These are phyloP conservation scores for Lasiodiplodia gonubiensis DNA, from an alignment of 2,329 filamentous ascomycete species.

Conservation along the genomic window DNA sequence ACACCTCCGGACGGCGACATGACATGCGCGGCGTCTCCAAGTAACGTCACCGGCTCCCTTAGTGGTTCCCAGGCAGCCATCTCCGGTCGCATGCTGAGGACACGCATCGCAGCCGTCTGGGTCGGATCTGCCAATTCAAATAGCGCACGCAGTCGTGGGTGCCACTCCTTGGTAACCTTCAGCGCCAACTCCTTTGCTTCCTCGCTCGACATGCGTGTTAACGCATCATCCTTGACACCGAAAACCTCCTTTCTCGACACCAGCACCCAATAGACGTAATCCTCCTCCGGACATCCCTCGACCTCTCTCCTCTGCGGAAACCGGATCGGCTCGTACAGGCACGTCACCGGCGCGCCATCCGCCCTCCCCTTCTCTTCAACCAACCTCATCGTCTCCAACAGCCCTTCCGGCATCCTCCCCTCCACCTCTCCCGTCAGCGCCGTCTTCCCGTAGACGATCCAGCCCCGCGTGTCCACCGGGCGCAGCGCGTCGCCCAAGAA, in stretches of 20 bases:
- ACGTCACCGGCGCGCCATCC: constrained; percentile 29
- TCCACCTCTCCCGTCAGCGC: constrained; percentile 38
- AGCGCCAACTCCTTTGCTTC: constrained; percentile 29
- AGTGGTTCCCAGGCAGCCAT: constrained; percentile 41
- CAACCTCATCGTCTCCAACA: constrained; percentile 36
- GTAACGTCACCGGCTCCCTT: constrained; percentile 46
- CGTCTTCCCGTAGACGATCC: constrained; percentile 51
- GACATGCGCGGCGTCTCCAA: constrained; percentile 54
- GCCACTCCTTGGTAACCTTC: constrained; percentile 32
- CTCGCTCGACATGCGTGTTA: constrained; percentile 23
- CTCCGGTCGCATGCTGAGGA: constrained; percentile 41
- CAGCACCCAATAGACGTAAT: constrained; percentile 48
- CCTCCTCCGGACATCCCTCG: constrained; percentile 35
- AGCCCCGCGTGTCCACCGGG: constrained; percentile 46
- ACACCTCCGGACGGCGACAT: constrained; percentile 56
- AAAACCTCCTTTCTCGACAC: constrained; percentile 32
- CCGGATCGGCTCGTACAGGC: constrained; percentile 37
- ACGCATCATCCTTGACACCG: constrained; percentile 25
- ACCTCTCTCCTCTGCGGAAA: constrained; percentile 32
- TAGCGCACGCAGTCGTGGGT: constrained; percentile 29
- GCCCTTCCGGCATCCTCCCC: constrained; percentile 30
- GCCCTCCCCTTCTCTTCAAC: constrained; percentile 29
- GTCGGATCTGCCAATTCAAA: constrained; percentile 33
- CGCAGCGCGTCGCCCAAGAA: constrained; percentile 41
- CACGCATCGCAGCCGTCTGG: constrained; percentile 42